These are phyloP conservation scores for Ceratobasidium papillatum DNA, from an alignment of 1,284 basidiomycete genomes.

Conservation along the genomic window DNA sequence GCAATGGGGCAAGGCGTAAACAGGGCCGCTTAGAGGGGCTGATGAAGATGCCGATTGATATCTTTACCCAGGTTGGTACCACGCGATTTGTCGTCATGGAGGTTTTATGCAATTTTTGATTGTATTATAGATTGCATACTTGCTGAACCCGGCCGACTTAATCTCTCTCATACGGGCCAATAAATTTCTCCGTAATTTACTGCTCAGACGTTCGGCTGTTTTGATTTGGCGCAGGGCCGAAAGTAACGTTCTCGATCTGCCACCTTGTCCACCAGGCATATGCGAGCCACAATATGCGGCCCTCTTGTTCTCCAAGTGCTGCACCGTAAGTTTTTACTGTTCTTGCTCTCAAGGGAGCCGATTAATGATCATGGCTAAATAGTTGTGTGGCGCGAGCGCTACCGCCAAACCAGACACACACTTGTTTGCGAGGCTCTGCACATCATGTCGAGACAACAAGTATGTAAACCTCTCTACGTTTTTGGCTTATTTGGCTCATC, in stretches of 20 bases:
- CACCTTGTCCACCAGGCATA: not conserved
- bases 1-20: not conserved
- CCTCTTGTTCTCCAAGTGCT: slow-evolving; percentile 1
- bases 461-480: not conserved
- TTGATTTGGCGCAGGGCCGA: not conserved
- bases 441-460: slow-evolving; percentile 11
- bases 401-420: slow-evolving; percentile 11
- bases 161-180: not conserved
- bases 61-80: slow-evolving; percentile 11
- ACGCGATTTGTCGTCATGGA: not conserved
- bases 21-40: slow-evolving; percentile 3
- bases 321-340: slow-evolving; percentile 1
- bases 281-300: slow-evolving; percentile 19
- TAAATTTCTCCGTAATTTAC: not conserved
- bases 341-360: not conserved
- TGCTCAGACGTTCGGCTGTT: not conserved
- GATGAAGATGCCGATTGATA: slow-evolving; percentile 2
- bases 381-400: slow-evolving; percentile 12
- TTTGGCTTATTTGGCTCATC: not conserved
- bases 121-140: not conserved
- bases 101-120: not conserved
- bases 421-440: not conserved
- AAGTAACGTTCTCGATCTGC: not conserved
- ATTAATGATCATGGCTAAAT: not conserved
- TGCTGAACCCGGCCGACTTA: not conserved